Conservation (phyloP, 1,284 basidiomycete genomes). For the Naganishia sp. region DNA sequence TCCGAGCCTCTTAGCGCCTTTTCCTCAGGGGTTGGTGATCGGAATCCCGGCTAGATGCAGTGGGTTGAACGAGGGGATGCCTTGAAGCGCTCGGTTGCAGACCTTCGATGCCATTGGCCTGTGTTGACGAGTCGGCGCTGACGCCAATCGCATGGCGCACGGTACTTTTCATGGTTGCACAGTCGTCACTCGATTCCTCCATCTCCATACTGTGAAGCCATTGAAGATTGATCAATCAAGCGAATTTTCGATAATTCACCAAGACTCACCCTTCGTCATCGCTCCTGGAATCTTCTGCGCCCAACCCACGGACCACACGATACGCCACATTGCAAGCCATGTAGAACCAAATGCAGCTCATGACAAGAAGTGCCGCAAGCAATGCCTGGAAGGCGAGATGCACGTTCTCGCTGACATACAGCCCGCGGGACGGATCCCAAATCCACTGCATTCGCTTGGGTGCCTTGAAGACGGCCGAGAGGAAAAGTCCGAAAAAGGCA, state of each 20-base stretch:
- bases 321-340: conserved; percentile 81
- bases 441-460: conserved; percentile 58
- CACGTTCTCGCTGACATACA: conserved; percentile 60
- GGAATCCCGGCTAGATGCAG: too few species aligned
- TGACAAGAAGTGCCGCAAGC: conserved; percentile 61
- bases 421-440: conserved; percentile 65
- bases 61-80: too few species aligned
- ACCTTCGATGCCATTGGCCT: conserved; percentile 1
- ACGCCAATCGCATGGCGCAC: conserved; percentile 3
- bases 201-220: too few species aligned
- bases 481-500: conserved; percentile 71
- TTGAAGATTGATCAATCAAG: too few species aligned
- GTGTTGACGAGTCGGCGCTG: background rate
- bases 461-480: conserved; percentile 61
- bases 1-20: too few species aligned
- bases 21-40: too few species aligned
- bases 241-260: too few species aligned
- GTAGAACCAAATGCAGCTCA: conserved; percentile 81
- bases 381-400: conserved; percentile 61
- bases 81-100: background rate
- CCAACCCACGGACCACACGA: conserved; percentile 71
- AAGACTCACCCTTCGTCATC: conserved; percentile 64
- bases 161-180: conserved; percentile 1
- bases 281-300: conserved; percentile 80
- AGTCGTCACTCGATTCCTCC: too few species aligned